Evolutionary conservation across 352 stramenopile species (phyloP), one percentile per base, ranked within the genome.

Genomic region (Pythium volutum): DNA sequence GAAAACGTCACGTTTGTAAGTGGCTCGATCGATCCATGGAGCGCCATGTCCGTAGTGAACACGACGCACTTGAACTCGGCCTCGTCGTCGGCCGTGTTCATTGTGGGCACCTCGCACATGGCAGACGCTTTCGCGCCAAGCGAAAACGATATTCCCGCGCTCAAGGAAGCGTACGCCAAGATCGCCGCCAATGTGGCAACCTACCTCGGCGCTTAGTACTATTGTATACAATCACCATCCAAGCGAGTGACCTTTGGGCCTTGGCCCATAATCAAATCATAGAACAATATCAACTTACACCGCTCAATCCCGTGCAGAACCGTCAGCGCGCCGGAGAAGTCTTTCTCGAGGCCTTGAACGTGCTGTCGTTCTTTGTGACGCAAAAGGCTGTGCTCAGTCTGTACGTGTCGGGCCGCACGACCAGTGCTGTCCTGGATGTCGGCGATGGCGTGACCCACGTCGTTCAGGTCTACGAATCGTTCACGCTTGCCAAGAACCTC

Each of bases 391-490:
- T 96, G 55, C 76, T 97, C 48, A 91, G 82, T 58, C 72, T 97
- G 11, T 97, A 96, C 65, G 88, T 88, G 4, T 96, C 88, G 26
- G 88, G 90, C 16, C 77, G 87, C 20, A 97, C 88, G 4, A 90
- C 81, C 34, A 88, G 90, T 39, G 76, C 96, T 4, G 88, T 95
- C 53, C 72, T 97, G n/a, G 89, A 97, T 64, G 79, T 91, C n/a
- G 90, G 90, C 47, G 88, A 94, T 48, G 90, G 90, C 27, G 85
- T 96, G 36, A 79, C 81, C 27, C 85, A 96, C 47, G 81, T 91
- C 39, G 89, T 97, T 22, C 90, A 88, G 8, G 84, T 93, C 25
- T 93, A 91, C 71, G 85, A 95, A 48, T 77, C 72, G 43, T 95
- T 91, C 59, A 90, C 84, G 52, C 59, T 96, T 26, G 79, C 81